These are phyloP conservation scores for Calocera viscosa DNA, from an alignment of 768 basidiomycete species.

Conservation along the genomic window DNA sequence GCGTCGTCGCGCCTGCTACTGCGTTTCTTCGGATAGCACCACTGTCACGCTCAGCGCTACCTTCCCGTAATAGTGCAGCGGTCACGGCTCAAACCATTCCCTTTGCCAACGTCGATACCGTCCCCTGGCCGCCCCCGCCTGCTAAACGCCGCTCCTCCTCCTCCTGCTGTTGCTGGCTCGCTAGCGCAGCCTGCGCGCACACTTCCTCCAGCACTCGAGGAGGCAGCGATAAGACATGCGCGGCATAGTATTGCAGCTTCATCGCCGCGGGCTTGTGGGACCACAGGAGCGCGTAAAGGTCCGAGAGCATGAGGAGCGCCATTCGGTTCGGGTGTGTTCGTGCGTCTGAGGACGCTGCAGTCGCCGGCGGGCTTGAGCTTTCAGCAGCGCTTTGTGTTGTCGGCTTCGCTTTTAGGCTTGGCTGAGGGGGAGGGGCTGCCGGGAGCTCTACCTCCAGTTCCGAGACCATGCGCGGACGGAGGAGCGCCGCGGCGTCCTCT, in stretches of 20 bases:
- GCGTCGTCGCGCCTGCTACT: too few species aligned
- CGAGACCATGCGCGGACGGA: constrained; percentile 37
- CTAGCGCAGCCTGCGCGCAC: constrained; percentile 20
- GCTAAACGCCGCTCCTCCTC: too few species aligned
- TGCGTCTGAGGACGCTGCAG: neutral
- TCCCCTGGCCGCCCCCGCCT: too few species aligned
- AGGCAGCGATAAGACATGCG: constrained; percentile 44
- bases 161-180: too few species aligned
- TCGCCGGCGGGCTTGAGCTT: too few species aligned
- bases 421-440: constrained; percentile 13
- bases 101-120: too few species aligned
- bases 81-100: too few species aligned
- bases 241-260: constrained; percentile 61
- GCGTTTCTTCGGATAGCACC: too few species aligned
- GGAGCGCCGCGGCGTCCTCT: constrained; percentile 40
- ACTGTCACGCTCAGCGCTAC: too few species aligned
- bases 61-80: too few species aligned
- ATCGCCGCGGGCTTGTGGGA: constrained; percentile 35
- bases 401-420: constrained; percentile 10
- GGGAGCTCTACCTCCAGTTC: constrained; percentile 15
- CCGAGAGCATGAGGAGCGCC: constrained; percentile 42
- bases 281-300: constrained; percentile 37
- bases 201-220: constrained; percentile 35
- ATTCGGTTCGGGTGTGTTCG: constrained; percentile 31
- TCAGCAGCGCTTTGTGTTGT: too few species aligned